Percentiles rank a stretch among this genome's conserved stretches.
Evolutionary conservation across 1,284 basidiomycete genomes (phyloP).

Genomic region (Rhodotorula sp.): DNA sequence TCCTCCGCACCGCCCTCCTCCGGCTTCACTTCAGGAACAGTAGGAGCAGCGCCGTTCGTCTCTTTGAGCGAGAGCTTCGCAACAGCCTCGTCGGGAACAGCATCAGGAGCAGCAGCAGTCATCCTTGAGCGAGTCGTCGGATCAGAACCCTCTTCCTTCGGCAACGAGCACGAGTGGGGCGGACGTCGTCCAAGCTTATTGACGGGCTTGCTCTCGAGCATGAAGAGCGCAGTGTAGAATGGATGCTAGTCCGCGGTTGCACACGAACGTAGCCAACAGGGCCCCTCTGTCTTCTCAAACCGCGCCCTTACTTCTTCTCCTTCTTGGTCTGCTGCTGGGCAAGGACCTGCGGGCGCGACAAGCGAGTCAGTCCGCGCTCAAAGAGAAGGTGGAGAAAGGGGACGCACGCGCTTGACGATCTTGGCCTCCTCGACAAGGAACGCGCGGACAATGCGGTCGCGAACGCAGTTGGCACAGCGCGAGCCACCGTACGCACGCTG

Average conservation of each 20-base stretch:
- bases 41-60: not conserved
- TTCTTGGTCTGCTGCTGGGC: constrained; percentile 29
- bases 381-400: not conserved
- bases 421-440: constrained; percentile 99
- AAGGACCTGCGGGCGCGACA: constrained; percentile 27
- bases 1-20: constrained; percentile 15
- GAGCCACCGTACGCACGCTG: constrained; percentile 92
- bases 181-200: no score
- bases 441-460: constrained; percentile 93
- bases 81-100: not conserved
- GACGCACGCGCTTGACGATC: constrained; percentile 96
- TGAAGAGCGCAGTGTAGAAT: not conserved
- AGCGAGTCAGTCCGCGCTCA: not conserved
- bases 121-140: not conserved
- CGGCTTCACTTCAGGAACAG: not conserved
- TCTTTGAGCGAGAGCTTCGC: not conserved
- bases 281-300: not conserved
- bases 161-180: no score
- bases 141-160: no score
- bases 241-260: not conserved
- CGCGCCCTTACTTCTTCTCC: constrained; percentile 36
- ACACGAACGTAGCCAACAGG: not conserved
- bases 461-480: constrained; percentile 87
- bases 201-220: not conserved
- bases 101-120: not conserved